Base-by-base conservation (phyloP, 495 filamentous ascomycete species). In the Penicillium cinerascens region DNA sequence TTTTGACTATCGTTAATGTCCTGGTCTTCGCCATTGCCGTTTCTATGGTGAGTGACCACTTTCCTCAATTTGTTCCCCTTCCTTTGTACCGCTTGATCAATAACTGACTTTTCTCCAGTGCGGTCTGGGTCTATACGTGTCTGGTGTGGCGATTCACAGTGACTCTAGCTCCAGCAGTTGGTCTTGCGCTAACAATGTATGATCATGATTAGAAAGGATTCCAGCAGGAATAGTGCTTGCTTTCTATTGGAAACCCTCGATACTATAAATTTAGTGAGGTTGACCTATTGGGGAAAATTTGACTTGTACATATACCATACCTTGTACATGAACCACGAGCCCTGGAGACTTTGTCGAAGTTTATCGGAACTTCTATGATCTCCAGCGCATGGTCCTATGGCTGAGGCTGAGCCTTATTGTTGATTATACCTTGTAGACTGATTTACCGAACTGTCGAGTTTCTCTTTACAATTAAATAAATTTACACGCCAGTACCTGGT, bases 111-210 rank as follows among this genome's bases (percentile, higher is more conserved):
- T n/a, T 18, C 1, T 38, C 2, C 17, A 73, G 73, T 74, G 70
- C 18, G 73, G 67, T 8, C 38, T 76, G 23, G 73, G 73, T 33
- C 63, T 76, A 0, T 76, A 65, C 33, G 63, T 70, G 0, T 76
- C 73, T 0, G 71, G 69, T 6, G 66, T 47, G 16, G 60, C 71
- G 0, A 74, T 76, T 18, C 57, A 71, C 51, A 46, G 62, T 0
- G 59, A 72, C 51, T 61, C 70, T 11, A 44, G 29, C 33, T 52
- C 48, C 6, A 42, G 42, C 17, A 64, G 58, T 39, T 76, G 71
- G 55, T 63, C 70, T 6, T 76, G 73, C 43, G 69, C 66, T n/a
- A 68, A 75, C 44, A 64, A 61, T 54, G 63, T 56, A 10, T 59
- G 33, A 65, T 51, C 11, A 29, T 27, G 7, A 33, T 10, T 33